Conservation (phyloP, 1,139 yeast species). For the Zygosaccharomyces pseudobailii region DNA sequence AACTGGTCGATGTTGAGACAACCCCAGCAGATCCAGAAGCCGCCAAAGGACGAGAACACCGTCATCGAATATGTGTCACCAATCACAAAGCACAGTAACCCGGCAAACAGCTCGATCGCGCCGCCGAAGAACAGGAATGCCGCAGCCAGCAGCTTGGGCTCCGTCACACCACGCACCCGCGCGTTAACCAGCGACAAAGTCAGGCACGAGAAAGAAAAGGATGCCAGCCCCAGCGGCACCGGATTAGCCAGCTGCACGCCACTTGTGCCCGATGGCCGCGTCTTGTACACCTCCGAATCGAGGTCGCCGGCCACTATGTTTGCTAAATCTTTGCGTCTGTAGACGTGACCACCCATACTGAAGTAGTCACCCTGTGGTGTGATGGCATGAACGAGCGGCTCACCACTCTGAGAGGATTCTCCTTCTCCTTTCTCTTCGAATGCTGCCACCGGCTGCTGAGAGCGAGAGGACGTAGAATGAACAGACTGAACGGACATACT, state of each 20-base stretch:
- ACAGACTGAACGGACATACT: background rate
- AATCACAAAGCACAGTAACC: constrained; percentile 57
- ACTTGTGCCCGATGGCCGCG: constrained; percentile 19
- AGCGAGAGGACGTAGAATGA: background rate
- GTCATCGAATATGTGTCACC: constrained; percentile 66
- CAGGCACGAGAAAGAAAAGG: constrained; percentile 48
- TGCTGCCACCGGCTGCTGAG: background rate
- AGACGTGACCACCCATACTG: constrained; percentile 56
- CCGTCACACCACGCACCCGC: constrained; percentile 49
- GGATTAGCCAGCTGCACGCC: constrained; percentile 45
- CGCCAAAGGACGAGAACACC: constrained; percentile 67
- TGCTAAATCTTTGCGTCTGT: constrained; percentile 49
- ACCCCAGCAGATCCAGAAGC: constrained; percentile 68
- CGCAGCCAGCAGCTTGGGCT: constrained; percentile 45
- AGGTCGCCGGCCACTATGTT: constrained; percentile 57
- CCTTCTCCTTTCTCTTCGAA: background rate
- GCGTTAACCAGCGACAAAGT: constrained; percentile 45
- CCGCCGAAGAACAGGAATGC: constrained; percentile 60
- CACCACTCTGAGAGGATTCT: background rate
- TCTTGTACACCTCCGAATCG: constrained; percentile 49
- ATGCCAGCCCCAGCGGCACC: constrained; percentile 56
- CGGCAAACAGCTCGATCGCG: constrained; percentile 57
- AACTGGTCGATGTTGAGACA: constrained; percentile 53
- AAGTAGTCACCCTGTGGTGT: constrained; percentile 36
- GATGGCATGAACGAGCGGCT: constrained; percentile 17